Conservation (phyloP, 164 flowering plant genomes). For the Berberis vulgaris region DNA sequence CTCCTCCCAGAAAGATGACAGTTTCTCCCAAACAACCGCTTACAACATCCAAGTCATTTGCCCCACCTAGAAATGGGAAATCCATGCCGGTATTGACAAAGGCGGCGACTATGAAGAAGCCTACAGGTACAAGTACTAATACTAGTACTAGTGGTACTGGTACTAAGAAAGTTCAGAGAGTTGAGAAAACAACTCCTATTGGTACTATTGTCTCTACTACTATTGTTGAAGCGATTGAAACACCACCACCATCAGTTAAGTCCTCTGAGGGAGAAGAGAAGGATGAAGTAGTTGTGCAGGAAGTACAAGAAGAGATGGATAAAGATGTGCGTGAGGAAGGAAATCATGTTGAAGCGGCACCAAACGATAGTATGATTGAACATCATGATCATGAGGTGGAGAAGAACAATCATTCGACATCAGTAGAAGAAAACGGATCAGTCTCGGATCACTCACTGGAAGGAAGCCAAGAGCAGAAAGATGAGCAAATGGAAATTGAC, state of each 20-base stretch:
- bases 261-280: too few species aligned
- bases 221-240: too few species aligned
- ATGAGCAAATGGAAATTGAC: conserved; percentile 2
- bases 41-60: conserved; percentile 12
- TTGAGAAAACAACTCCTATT: too few species aligned
- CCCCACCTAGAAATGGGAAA: conserved; percentile 9
- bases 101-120: conserved; percentile 10
- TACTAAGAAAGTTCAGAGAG: too few species aligned
- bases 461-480: conserved; percentile 8
- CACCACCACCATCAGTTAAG: too few species aligned
- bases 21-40: conserved; percentile 7
- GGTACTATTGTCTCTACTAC: too few species aligned
- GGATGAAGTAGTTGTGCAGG: not conserved
- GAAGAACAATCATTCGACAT: conserved; percentile 9
- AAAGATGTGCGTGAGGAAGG: conserved; percentile 6
- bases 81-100: conserved; percentile 11
- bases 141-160: not conserved
- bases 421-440: conserved; percentile 10
- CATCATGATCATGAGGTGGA: conserved; percentile 7
- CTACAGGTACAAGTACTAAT: not conserved
- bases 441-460: conserved; percentile 6
- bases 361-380: not conserved
- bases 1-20: conserved; percentile 5
- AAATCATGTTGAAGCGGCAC: conserved; percentile 2
- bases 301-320: not conserved